Base-by-base conservation (phyloP, 306 rosid genomes). In the Corylus americana region DNA sequence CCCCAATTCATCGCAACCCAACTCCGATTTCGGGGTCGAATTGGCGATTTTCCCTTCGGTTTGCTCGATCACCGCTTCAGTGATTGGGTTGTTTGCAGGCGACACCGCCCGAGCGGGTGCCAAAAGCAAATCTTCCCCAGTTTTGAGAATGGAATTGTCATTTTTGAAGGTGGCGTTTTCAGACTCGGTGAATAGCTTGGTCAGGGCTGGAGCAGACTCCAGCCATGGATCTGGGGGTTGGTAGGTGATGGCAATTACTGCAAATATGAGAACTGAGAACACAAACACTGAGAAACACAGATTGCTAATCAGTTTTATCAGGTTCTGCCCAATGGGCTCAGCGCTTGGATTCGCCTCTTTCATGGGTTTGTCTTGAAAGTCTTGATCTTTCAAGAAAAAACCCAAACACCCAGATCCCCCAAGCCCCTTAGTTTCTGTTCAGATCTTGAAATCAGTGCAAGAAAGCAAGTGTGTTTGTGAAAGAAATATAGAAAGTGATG, bases 161-260 rank as follows among this genome's bases (percentile, higher is more conserved):
- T 82, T 85, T 5, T 84, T 89, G 83, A 96, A 96, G 35, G 98
- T 96, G 71, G 99, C 97, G 78, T 93, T 96, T 42, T 90, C 73
- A 7, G 96, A 63, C 72, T 87, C 82, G 9, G 99, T 91, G 83
- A 96, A 89, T 85, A 96, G 92, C 31, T 81, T 87, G 20, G 99
- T 96, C 27, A 96, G 88, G 16, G 98, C 98, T 0, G 99, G 99
- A 7, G 99, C 89, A 1, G 98, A 93, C 62, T 96, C 82, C 6
- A 96, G 93, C 99, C 99, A 96, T 37, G 98, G 99, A 88, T 96
- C 99, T 4, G 99, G 98, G 18, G 99, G 98, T 70, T 93, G 97
- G 90, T 93, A 96, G 44, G 99, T 96, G 68, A 96, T 93, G 86
- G 98, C 97, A 12, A 96, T 88, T 74, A 91, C 98, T 11, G 99